phyloP scores from a whole-genome alignment of 192 early-diverging fungal species.

The Diversispora epigaea region DNA sequence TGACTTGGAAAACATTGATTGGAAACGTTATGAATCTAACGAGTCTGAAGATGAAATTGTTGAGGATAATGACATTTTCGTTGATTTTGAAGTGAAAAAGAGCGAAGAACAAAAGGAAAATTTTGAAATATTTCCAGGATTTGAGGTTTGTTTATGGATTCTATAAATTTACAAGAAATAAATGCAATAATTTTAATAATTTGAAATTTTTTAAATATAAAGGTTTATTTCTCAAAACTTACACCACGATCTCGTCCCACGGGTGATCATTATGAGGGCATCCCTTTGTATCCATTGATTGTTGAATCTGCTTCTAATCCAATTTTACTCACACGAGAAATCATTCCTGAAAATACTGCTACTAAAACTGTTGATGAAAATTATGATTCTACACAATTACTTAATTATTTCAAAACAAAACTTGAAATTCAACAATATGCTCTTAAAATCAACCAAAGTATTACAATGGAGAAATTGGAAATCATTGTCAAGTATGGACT shows the following conservation, averaged over 20 bases:
- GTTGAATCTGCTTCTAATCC: constrained; percentile 20
- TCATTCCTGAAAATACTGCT: neutral
- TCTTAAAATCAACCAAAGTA: neutral
- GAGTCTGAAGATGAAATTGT: neutral
- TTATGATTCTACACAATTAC: neutral
- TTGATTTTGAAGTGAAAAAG: constrained; percentile 21
- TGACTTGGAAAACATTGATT: constrained; percentile 23
- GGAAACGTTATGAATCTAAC: neutral
- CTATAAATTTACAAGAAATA: too few relatives aligned
- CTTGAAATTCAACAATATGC: constrained; percentile 23
- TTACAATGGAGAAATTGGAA: too few relatives aligned
- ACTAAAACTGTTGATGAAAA: neutral
- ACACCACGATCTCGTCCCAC: neutral
- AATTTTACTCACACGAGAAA: constrained; percentile 5
- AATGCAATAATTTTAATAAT: neutral
- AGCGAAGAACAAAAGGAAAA: constrained; percentile 29
- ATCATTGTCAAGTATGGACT: too few relatives aligned
- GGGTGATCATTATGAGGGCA: neutral
- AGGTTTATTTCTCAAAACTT: neutral
- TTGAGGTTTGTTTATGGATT: constrained; percentile 12
- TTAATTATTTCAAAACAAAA: constrained; percentile 3
- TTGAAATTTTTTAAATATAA: neutral
- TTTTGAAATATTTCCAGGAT: constrained; percentile 4
- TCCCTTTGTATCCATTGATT: neutral
- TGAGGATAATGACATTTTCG: neutral